phyloP scores from a whole-genome alignment of 2,329 filamentous ascomycete species.

The Paracoccidioides lutzii region DNA sequence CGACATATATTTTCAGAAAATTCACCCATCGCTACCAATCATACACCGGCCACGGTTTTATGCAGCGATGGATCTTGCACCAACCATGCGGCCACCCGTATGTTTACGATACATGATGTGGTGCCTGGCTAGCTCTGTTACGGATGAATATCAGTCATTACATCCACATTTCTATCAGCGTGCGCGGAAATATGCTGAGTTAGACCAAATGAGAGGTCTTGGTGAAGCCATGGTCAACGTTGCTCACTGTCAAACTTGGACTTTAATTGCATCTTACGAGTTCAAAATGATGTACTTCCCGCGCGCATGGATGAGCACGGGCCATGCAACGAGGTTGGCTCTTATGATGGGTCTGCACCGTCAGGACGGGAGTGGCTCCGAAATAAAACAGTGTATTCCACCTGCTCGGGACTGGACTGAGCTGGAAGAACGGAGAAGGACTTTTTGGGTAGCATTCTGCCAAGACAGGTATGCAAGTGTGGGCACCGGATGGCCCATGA shows the following conservation, averaged over 20 bases:
- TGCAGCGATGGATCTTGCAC: conserved; percentile 79
- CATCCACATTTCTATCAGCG: conserved; percentile 84
- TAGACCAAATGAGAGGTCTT: conserved; percentile 82
- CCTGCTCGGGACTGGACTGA: conserved; percentile 89
- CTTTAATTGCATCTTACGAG: conserved; percentile 69
- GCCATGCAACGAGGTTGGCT: conserved; percentile 62
- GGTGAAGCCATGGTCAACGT: conserved; percentile 81
- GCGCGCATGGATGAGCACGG: conserved; percentile 84
- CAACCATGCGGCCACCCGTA: conserved; percentile 71
- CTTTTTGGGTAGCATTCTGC: conserved; percentile 91
- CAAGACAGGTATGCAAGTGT: conserved; percentile 88
- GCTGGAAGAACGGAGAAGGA: conserved; percentile 75
- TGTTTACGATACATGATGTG: conserved; percentile 90
- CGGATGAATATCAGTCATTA: conserved; percentile 65
- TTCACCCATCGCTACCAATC: conserved; percentile 75
- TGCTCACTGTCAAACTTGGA: conserved; percentile 74
- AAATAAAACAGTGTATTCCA: conserved; percentile 84
- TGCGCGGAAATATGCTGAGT: conserved; percentile 77
- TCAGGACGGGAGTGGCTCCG: conserved; percentile 65
- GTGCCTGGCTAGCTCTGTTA: conserved; percentile 77
- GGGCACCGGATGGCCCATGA: conserved; percentile 95
- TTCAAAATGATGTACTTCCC: conserved; percentile 98
- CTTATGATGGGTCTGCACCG: conserved; percentile 92
- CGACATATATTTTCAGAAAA: conserved; percentile 78
- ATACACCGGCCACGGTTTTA: conserved; percentile 81